These are phyloP conservation scores for Dissophora ornata DNA, from an alignment of 192 early-diverging fungal genomes.

Conservation along the genomic window DNA sequence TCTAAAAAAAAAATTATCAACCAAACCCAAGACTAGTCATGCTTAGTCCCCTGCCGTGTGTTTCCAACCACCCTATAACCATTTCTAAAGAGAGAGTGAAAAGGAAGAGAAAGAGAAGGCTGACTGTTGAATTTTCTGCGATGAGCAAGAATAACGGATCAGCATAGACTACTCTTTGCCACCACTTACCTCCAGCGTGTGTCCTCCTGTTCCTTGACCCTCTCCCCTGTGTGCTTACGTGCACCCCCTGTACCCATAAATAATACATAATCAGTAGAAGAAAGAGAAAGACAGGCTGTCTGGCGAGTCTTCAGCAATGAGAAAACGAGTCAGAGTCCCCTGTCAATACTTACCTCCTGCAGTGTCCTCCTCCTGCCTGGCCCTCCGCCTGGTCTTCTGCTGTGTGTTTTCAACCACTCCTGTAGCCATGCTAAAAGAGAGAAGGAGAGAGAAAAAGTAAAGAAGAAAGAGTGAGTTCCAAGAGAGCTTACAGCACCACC, in stretches of 20 bases:
- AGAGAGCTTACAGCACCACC: neutral
- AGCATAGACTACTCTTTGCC: neutral
- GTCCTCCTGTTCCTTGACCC: too few relatives aligned
- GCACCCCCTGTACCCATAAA: too few relatives aligned
- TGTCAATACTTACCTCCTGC: too few relatives aligned
- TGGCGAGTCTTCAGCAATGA: too few relatives aligned
- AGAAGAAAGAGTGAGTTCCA: neutral
- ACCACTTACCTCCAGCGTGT: neutral
- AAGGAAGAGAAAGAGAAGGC: neutral
- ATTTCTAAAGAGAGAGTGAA: neutral
- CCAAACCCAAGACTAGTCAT: too few relatives aligned
- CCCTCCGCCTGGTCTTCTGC: neutral
- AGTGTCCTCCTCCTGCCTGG: conserved; percentile 1
- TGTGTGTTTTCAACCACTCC: neutral
- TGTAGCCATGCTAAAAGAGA: conserved; percentile 3
- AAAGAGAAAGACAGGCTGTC: too few relatives aligned
- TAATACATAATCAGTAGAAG: too few relatives aligned
- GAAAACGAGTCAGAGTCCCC: too few relatives aligned
- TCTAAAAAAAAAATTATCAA: too few relatives aligned
- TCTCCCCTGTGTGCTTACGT: too few relatives aligned
- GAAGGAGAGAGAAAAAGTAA: conserved; percentile 9
- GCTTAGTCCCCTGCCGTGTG: too few relatives aligned
- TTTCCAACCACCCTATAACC: neutral
- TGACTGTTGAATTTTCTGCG: neutral
- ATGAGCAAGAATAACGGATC: neutral